Evolutionary conservation across 768 basidiomycete species (phyloP), one percentile per base, ranked within the genome.

Genomic region (Boletus vermiculosoides): DNA sequence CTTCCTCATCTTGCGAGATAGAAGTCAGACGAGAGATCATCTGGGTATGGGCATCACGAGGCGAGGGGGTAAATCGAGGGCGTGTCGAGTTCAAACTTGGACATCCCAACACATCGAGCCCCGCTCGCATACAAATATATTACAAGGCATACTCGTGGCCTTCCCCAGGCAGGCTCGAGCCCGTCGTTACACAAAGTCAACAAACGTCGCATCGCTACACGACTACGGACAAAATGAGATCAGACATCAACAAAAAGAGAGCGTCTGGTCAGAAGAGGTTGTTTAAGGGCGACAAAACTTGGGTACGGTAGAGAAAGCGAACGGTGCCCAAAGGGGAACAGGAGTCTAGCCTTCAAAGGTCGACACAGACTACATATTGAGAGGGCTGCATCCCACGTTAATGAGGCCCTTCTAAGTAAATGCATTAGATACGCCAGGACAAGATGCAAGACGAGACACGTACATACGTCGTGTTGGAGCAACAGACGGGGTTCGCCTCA

Each of bases 351-450:
- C 58, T 33, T 47, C 42, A 57, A 13, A 56, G 40, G 44, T 25
- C 47, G 47, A 44, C 37, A 18, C 45, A 13, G 50, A 52, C 33
- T 45, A 61, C 25, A 30, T n/a, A 7, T 31, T 22, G 12, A 63
- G 13, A 11, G 70, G 60, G 23, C 47, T 57, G 41, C 70, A 71
- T 50, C 64, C 64, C 46, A 71, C 28, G 45, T 71, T 71, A 31
- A 72, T 42, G 45, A 72, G 28, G 47, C 70, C 70, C 61, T 72
- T 37, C 45, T 41, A 42, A 20, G 22, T 1, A 2, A 30, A 16
- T 23, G n/a, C 4, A 34, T 45, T n/a, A 11, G 45, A 25, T 11
- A 5, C 5, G 1, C 5, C 22, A 11, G 18, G 31, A 30, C 13
- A 8, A 30, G 2, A 23, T 11, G 4, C 9, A 20, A 23, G 11